Conservation (phyloP, 2,329 filamentous ascomycete species). For the Ramichloridium luteum region DNA sequence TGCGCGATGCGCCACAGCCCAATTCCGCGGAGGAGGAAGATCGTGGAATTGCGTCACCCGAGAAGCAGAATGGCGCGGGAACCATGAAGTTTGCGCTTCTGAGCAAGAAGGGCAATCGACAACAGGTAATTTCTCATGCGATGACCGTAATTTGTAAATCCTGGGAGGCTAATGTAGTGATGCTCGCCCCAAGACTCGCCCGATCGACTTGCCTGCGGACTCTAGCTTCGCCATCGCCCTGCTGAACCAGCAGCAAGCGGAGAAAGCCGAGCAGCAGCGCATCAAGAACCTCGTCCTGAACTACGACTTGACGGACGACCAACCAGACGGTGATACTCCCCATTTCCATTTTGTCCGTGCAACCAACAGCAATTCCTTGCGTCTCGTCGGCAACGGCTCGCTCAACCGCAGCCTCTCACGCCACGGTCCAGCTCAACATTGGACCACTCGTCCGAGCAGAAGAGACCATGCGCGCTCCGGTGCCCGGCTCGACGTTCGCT, state of each 20-base stretch:
- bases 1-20: slow-evolving; percentile 43
- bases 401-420: slow-evolving; percentile 29
- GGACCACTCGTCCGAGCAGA: slow-evolving; percentile 9
- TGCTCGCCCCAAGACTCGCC: slow-evolving; percentile 74
- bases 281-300: slow-evolving; percentile 98
- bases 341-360: slow-evolving; percentile 31
- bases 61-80: slow-evolving; percentile 26
- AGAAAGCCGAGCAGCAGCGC: slow-evolving; percentile 90
- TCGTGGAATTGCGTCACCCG: slow-evolving; percentile 26
- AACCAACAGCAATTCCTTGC: slow-evolving; percentile 38
- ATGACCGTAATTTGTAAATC: too few species aligned
- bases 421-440: slow-evolving; percentile 21
- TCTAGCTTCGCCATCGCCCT: slow-evolving; percentile 93
- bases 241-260: slow-evolving; percentile 88
- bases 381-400: slow-evolving; percentile 24
- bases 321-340: slow-evolving; percentile 56
- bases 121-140: too few species aligned
- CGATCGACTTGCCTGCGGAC: slow-evolving; percentile 78
- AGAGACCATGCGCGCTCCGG: too few species aligned
- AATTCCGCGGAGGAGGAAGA: slow-evolving; percentile 29
- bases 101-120: slow-evolving; percentile 90
- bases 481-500: too few species aligned
- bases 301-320: slow-evolving; percentile 75
- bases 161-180: too few species aligned
- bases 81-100: slow-evolving; percentile 97